Evolutionary conservation across 139 green algal genomes (phyloP).

Genomic region (Chlorella sp.): DNA sequence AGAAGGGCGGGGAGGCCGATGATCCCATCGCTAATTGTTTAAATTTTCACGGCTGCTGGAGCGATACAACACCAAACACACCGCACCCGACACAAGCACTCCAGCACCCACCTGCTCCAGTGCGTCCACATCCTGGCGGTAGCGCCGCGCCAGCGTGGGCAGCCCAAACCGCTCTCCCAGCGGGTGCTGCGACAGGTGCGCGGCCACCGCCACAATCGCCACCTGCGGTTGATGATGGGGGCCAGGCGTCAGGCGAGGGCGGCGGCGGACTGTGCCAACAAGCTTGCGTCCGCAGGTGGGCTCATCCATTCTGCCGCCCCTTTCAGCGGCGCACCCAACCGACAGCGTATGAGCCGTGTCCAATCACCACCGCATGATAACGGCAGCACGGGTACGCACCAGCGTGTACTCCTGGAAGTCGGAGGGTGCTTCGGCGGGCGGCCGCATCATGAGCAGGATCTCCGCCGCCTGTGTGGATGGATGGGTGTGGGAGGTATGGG

Average conservation of each 20-base stretch:
- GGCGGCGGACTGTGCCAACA: too few species aligned
- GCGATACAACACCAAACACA: too few species aligned
- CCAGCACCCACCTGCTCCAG: slow-evolving; percentile 72
- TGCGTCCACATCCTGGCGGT: slow-evolving; percentile 66
- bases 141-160: slow-evolving; percentile 64
- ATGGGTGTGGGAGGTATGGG: not conserved
- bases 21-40: too few species aligned
- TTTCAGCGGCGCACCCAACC: too few species aligned
- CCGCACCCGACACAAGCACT: too few species aligned
- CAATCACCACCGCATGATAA: too few species aligned
- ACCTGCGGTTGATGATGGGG: too few species aligned
- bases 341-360: too few species aligned
- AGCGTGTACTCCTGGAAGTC: slow-evolving; percentile 92
- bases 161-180: slow-evolving; percentile 75
- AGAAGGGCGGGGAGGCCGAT: not conserved
- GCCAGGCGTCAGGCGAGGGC: too few species aligned
- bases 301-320: too few species aligned
- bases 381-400: not conserved
- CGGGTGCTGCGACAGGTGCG: slow-evolving; percentile 71
- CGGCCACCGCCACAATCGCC: slow-evolving; percentile 77
- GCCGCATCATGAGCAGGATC: slow-evolving; percentile 87
- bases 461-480: slow-evolving; percentile 66
- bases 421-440: slow-evolving; percentile 66
- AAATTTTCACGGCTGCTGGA: too few species aligned
- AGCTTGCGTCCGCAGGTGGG: too few species aligned